Evolutionary conservation across 2,329 filamentous ascomycete species (phyloP).

Genomic region (Teratosphaeria viscida): DNA sequence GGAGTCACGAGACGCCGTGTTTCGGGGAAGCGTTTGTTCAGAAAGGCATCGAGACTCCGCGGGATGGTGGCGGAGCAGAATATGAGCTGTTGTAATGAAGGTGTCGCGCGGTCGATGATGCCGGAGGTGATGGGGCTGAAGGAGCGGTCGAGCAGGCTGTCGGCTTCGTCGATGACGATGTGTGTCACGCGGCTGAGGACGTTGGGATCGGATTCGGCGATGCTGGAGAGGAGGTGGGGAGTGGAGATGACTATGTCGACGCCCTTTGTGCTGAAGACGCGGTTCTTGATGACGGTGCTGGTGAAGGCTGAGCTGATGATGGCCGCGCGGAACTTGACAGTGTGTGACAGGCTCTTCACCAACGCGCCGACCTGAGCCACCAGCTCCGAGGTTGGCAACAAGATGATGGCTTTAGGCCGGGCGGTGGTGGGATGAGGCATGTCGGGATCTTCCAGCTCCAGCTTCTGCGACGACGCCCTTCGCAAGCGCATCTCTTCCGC

Average conservation of each 20-base stretch:
- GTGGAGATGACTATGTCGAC: constrained; percentile 82
- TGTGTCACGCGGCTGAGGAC: constrained; percentile 85
- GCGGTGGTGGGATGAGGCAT: constrained; percentile 64
- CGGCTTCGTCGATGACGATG: constrained; percentile 87
- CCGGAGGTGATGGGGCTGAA: constrained; percentile 74
- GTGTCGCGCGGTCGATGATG: constrained; percentile 70
- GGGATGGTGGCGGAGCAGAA: constrained; percentile 96
- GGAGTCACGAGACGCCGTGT: constrained; percentile 84
- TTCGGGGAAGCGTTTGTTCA: constrained; percentile 71
- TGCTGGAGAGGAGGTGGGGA: constrained; percentile 78
- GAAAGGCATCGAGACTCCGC: constrained; percentile 71
- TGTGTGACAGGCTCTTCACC: constrained; percentile 73
- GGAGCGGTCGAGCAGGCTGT: constrained; percentile 87
- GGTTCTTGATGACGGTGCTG: constrained; percentile 69
- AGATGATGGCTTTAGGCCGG: constrained; percentile 70
- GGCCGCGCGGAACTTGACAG: constrained; percentile 75
- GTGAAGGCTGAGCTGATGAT: constrained; percentile 69
- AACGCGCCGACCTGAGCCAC: constrained; percentile 76
- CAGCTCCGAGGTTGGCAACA: constrained; percentile 87
- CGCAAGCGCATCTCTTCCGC: constrained; percentile 21
- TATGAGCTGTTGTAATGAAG: constrained; percentile 75
- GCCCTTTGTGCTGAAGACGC: constrained; percentile 68
- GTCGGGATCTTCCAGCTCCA: constrained; percentile 51
- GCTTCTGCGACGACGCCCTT: constrained; percentile 31
- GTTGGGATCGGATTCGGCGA: constrained; percentile 82